A percentile compares a stretch with the other conserved stretches of the same genome.
These are phyloP conservation scores for Phytopythium aichiense DNA, from an alignment of 352 stramenopile species.

Conservation along the genomic window DNA sequence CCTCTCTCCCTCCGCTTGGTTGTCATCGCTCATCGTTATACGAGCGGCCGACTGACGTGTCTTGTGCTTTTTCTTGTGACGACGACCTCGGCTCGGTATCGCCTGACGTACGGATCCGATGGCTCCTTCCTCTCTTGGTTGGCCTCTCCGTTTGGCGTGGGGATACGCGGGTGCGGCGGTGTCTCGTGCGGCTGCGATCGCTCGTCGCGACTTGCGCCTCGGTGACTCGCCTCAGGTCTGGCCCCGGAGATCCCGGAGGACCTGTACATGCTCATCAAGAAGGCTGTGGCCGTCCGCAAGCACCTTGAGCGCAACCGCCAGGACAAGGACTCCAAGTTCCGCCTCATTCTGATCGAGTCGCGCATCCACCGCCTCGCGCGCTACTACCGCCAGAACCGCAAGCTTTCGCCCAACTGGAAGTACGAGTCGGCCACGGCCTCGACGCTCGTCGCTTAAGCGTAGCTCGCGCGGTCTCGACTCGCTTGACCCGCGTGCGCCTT, in stretches of 20 bases:
- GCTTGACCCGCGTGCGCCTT: conserved; percentile 8
- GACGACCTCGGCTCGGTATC: conserved; percentile 61
- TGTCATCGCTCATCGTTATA: background rate
- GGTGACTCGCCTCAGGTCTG: conserved; percentile 63
- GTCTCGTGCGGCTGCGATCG: background rate
- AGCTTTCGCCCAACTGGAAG: conserved; percentile 99
- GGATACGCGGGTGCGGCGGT: conserved; percentile 65
- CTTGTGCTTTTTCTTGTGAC: conserved; percentile 4
- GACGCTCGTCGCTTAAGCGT: conserved; percentile 97
- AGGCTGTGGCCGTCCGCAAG: conserved; percentile 99
- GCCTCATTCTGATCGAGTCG: conserved; percentile 99
- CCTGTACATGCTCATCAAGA: conserved; percentile 99
- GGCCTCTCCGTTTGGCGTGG: conserved; percentile 75
- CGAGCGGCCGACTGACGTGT: conserved; percentile 9
- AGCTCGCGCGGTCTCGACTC: conserved; percentile 4
- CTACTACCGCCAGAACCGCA: conserved; percentile 99
- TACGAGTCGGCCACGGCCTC: conserved; percentile 99
- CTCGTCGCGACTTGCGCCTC: background rate
- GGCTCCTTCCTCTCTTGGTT: conserved; percentile 16
- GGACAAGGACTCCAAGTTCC: conserved; percentile 99
- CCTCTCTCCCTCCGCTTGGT: background rate
- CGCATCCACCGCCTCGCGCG: conserved; percentile 98
- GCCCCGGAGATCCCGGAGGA: conserved; percentile 99
- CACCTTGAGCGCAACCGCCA: conserved; percentile 99
- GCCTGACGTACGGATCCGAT: conserved; percentile 75